These are phyloP conservation scores for Ceratobasidium theobromae DNA, from an alignment of 1,284 basidiomycete genomes.

Conservation along the genomic window DNA sequence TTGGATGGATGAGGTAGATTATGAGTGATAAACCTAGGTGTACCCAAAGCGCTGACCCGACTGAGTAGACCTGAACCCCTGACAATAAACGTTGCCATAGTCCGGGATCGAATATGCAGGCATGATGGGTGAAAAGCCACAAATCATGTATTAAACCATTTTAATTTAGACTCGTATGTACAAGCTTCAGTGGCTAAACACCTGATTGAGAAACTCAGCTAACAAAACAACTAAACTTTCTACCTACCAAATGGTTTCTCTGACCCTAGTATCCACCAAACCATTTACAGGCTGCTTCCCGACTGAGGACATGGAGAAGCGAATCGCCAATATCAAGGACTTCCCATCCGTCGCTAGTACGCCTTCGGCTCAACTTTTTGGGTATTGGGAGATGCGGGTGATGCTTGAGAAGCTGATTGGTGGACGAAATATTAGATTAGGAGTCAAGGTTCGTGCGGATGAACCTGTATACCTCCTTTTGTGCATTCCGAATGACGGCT, in stretches of 20 bases:
- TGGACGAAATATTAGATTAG: not conserved
- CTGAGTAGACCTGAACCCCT: no score
- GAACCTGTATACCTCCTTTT: conserved; percentile 20
- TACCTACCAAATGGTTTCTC: not conserved
- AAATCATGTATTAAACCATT: no score
- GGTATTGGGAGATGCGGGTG: conserved; percentile 29
- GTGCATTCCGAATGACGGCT: conserved; percentile 27
- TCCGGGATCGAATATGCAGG: no score
- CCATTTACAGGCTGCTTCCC: conserved; percentile 34
- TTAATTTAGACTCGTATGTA: no score
- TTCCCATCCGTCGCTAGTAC: conserved; percentile 33
- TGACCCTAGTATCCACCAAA: not conserved
- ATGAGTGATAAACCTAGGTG: no score
- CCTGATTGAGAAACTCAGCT: no score
- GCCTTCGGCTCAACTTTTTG: conserved; percentile 13
- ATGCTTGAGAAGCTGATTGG: conserved; percentile 29
- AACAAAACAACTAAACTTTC: no score
- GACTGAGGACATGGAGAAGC: conserved; percentile 33
- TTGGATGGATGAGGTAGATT: no score
- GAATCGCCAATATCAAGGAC: conserved; percentile 35
- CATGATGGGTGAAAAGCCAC: no score
- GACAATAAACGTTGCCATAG: no score
- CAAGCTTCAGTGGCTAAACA: no score
- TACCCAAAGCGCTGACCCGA: no score
- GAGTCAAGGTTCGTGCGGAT: not conserved